Percentiles rank a stretch among this genome's conserved stretches.
phyloP scores from a whole-genome alignment of 129 eudicot species.

The Artemisia argyi region DNA sequence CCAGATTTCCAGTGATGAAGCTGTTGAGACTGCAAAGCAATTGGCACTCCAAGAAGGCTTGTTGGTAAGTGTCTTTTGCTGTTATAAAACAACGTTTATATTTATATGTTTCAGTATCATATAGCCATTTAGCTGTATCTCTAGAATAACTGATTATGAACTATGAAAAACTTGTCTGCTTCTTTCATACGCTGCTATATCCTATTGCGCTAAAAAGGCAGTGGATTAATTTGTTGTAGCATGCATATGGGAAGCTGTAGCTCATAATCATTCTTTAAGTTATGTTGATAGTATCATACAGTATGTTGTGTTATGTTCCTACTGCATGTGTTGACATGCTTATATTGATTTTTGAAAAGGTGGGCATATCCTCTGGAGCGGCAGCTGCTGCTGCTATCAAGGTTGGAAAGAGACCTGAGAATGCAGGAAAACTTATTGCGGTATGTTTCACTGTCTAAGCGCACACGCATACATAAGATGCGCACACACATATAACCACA shows the following conservation, averaged over 20 bases:
- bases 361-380: slow-evolving; percentile 99
- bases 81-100: neutral
- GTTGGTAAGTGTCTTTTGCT: slow-evolving; percentile 51
- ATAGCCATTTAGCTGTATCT: neutral
- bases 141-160: neutral
- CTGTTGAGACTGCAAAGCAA: slow-evolving; percentile 93
- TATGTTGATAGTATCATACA: neutral
- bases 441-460: slow-evolving; percentile 42
- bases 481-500: neutral
- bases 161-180: neutral
- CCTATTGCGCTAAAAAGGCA: neutral
- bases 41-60: slow-evolving; percentile 95
- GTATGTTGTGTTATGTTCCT: neutral
- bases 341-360: slow-evolving; percentile 39
- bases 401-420: slow-evolving; percentile 95
- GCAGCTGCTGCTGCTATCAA: slow-evolving; percentile 94
- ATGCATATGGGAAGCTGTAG: neutral
- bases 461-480: neutral
- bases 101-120: slow-evolving; percentile 12
- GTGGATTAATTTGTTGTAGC: slow-evolving; percentile 1
- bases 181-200: neutral
- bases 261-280: neutral
- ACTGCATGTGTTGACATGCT: slow-evolving; percentile 2
- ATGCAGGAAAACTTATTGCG: slow-evolving; percentile 96
- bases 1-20: slow-evolving; percentile 95